Evolutionary conservation across 148 eudicot species (phyloP).

Genomic region (Arctostaphylos glauca): DNA sequence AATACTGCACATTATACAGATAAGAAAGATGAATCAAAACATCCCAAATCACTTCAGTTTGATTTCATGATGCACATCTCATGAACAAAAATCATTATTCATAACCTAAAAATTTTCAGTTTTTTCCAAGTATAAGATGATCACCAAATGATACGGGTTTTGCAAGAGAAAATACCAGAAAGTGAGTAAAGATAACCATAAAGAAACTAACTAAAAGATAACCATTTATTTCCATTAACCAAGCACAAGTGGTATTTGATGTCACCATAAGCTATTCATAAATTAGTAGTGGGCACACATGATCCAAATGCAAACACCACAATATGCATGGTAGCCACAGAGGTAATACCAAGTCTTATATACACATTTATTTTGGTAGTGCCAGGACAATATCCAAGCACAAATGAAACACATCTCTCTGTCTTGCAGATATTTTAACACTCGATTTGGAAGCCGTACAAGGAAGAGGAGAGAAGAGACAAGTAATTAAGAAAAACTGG

Average conservation of each 20-base stretch:
- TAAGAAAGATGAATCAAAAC: not conserved
- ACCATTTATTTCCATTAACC: not conserved
- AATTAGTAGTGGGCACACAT: not conserved
- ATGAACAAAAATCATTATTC: not conserved
- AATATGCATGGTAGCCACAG: not conserved
- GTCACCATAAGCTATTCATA: conserved; percentile 6
- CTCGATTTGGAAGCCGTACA: not conserved
- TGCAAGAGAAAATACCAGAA: not conserved
- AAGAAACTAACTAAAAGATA: not conserved
- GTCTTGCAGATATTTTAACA: not conserved
- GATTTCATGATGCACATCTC: not conserved
- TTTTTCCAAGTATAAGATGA: not conserved
- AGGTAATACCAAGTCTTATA: not conserved
- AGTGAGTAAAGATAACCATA: not conserved
- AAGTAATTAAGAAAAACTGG: not conserved
- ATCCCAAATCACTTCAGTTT: not conserved
- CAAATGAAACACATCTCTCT: not conserved
- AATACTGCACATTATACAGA: not conserved
- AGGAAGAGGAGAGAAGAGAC: not conserved
- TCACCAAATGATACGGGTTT: not conserved
- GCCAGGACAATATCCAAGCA: not conserved
- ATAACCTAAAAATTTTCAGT: not conserved
- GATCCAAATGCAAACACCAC: not conserved
- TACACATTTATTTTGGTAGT: not conserved
- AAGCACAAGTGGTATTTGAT: not conserved